Conservation (phyloP, 345 rosid species). For the Bretschneidera sinensis region DNA sequence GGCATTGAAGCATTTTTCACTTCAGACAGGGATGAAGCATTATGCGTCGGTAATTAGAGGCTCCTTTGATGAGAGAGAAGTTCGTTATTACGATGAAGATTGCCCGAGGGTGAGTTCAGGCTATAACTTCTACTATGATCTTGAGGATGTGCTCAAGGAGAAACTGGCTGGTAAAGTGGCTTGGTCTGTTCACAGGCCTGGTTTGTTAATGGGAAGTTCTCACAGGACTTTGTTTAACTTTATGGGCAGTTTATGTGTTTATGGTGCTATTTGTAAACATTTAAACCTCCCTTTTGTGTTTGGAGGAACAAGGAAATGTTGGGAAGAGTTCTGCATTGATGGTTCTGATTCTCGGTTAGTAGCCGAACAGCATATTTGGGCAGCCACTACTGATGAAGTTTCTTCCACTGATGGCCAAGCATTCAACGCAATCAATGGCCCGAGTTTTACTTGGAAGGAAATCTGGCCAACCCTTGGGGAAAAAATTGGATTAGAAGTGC, state of each 20-base stretch:
- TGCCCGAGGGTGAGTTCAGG: slow-evolving; percentile 43
- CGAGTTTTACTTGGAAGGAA: slow-evolving; percentile 77
- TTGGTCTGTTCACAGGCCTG: slow-evolving; percentile 86
- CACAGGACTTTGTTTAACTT: slow-evolving; percentile 56
- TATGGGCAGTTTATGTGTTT: slow-evolving; percentile 73
- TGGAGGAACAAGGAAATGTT: slow-evolving; percentile 73
- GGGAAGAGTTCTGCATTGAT: too few species aligned
- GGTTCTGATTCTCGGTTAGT: too few species aligned
- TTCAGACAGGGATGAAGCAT: slow-evolving; percentile 89
- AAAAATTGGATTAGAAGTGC: slow-evolving; percentile 52
- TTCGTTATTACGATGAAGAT: slow-evolving; percentile 43
- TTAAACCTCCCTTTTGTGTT: slow-evolving; percentile 72
- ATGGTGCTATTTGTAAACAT: slow-evolving; percentile 61
- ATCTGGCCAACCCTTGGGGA: slow-evolving; percentile 60
- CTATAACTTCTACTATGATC: slow-evolving; percentile 54
- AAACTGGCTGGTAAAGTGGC: slow-evolving; percentile 37
- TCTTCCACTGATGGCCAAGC: slow-evolving; percentile 45
- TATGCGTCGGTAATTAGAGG: slow-evolving; percentile 51
- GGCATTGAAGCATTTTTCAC: slow-evolving; percentile 61
- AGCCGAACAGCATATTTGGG: slow-evolving; percentile 58
- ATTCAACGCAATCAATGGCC: slow-evolving; percentile 66
- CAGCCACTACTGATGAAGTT: slow-evolving; percentile 45
- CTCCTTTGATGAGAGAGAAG: slow-evolving; percentile 16
- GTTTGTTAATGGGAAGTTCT: slow-evolving; percentile 75
- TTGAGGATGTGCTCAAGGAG: slow-evolving; percentile 71